Evolutionary conservation across 2,329 filamentous ascomycete species (phyloP), one percentile per base, ranked within the genome.

Genomic region (Fusarium begoniae): DNA sequence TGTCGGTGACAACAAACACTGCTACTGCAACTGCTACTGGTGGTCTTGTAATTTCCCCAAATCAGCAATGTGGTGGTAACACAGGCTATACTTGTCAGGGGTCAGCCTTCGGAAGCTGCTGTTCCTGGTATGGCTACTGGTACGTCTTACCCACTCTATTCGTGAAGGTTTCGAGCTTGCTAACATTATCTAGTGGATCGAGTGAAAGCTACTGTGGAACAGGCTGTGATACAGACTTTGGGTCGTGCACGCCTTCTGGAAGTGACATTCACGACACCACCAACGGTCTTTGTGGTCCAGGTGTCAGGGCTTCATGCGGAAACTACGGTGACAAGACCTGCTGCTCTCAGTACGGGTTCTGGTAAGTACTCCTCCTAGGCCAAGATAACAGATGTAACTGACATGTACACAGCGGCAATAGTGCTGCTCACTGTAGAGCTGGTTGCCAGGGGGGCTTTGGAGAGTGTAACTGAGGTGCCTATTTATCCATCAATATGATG

Each of bases 91-190:
- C 80, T 13, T 85, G 84, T 63, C 75, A 80, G 53, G 80, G 79
- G 28, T 83, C 82, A 1, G 58, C 37, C 20, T 82, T 80, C 55
- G 83, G 83, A 11, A 78, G 79, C 71, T 85, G 84, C 74, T 86
- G 84, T 65, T 85, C 83, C 7, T 78, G 75, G 63, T 82, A 81
- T 60, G 83, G 83, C n/a, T 84, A 74, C 67, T 85, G 83, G 82
- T 83, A 76, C 76, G 80, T 53, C 18, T 43, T 56, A 8, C 24
- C 40, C 18, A 7, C 37, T 22, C 22, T 12, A 28, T 24, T 30
- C 38, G 8, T 20, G 6, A n/a, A 66, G 9, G 28, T n/a, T 26
- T 18, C 2, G 24, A 9, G 8, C 26, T 4, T 53, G 11, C 65
- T 78, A 61, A 78, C 51, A 35, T 38, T 37, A 37, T 53, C 63